A percentile compares a stretch with the other conserved stretches of the same genome.
phyloP scores from a whole-genome alignment of 257 asterid genomes.

The Solanum piurae region DNA sequence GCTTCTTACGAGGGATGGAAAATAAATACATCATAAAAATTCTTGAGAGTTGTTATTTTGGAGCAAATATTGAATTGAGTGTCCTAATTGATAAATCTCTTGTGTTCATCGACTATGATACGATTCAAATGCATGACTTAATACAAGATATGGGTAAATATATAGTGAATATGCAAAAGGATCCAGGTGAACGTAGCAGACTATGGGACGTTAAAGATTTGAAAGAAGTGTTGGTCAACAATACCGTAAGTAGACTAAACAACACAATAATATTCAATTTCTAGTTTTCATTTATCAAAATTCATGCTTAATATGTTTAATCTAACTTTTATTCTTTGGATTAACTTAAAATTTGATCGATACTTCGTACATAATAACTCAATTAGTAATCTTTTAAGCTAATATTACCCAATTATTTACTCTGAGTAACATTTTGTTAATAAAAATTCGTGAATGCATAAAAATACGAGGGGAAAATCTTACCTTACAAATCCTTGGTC shows the following conservation, averaged over 20 bases:
- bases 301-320: neutral
- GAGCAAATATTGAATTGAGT: too few species aligned
- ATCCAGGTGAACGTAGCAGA: neutral
- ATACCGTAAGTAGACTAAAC: neutral
- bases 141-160: neutral
- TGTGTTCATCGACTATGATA: neutral
- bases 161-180: neutral
- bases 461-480: too few species aligned
- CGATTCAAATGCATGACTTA: neutral
- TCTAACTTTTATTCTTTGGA: neutral
- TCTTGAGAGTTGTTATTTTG: too few species aligned
- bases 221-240: neutral
- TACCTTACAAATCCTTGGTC: too few species aligned
- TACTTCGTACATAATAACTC: neutral
- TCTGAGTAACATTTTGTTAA: neutral
- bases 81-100: neutral
- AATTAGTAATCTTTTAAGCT: too few species aligned
- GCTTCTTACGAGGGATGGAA: neutral
- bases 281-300: neutral
- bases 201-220: neutral
- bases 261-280: too few species aligned
- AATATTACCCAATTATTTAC: too few species aligned
- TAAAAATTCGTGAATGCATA: too few species aligned
- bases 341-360: neutral
- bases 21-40: rapidly evolving